These are phyloP conservation scores for Rhamnella rubrinervis DNA, from an alignment of 331 rosid genomes.

Conservation along the genomic window DNA sequence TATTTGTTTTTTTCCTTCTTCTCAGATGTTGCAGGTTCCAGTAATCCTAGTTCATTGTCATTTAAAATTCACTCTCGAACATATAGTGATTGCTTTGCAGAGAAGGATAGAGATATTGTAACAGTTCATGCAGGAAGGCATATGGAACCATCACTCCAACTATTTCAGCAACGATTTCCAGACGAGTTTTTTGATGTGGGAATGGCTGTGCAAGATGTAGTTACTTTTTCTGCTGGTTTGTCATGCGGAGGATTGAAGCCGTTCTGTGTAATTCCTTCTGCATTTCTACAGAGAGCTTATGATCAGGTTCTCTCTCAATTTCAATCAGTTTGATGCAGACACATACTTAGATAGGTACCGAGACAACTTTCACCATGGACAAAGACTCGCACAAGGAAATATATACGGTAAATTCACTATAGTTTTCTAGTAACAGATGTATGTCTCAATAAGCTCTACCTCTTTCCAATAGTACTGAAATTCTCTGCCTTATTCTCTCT, in stretches of 20 bases:
- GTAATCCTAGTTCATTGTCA: constrained; percentile 24
- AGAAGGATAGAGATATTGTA: constrained; percentile 79
- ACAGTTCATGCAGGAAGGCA: constrained; percentile 80
- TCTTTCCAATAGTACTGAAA: too few relatives aligned
- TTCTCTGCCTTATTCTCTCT: too few relatives aligned
- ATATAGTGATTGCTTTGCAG: constrained; percentile 75
- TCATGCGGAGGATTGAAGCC: constrained; percentile 95
- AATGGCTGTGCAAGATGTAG: constrained; percentile 97
- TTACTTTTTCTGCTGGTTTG: constrained; percentile 91
- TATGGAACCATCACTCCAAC: constrained; percentile 65
- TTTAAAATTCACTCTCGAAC: constrained; percentile 41
- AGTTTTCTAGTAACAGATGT: too few relatives aligned
- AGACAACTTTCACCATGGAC: too few relatives aligned
- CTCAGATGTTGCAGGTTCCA: constrained; percentile 47
- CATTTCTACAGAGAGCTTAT: constrained; percentile 85
- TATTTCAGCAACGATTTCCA: constrained; percentile 68
- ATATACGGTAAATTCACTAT: too few relatives aligned
- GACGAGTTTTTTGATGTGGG: constrained; percentile 85
- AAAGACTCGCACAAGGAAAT: too few relatives aligned
- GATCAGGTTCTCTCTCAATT: constrained; percentile 59
- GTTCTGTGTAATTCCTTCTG: constrained; percentile 82
- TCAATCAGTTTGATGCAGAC: neutral
- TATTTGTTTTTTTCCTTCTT: constrained; percentile 13
- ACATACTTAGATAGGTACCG: too few relatives aligned
- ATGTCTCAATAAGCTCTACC: too few relatives aligned